Conservation (phyloP, 2,329 filamentous ascomycete genomes). For the Talaromyces islandicus region DNA sequence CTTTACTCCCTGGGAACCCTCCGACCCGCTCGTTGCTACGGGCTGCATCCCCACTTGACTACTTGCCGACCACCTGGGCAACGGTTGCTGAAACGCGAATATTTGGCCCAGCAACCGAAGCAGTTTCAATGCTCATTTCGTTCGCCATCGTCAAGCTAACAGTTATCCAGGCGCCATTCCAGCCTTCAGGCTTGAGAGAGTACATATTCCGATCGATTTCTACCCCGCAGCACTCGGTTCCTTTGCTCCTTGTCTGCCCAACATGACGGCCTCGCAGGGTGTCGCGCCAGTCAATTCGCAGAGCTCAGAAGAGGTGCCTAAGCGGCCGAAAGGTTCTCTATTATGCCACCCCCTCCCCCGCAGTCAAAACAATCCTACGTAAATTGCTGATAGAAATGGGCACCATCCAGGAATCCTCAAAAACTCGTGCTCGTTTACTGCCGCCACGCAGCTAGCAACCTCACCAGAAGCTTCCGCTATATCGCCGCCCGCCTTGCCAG, state of each 20-base stretch:
- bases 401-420: constrained; percentile 77
- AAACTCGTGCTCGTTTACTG: constrained; percentile 61
- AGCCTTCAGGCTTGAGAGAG: not conserved
- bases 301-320: constrained; percentile 28
- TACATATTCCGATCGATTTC: not conserved
- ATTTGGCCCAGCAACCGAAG: not conserved
- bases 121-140: not conserved
- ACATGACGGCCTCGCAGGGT: constrained; percentile 10
- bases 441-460: constrained; percentile 43
- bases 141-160: not conserved
- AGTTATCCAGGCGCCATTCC: not conserved
- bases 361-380: not conserved
- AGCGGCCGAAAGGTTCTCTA: constrained; percentile 34
- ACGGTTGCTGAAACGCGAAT: not conserved
- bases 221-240: constrained; percentile 3
- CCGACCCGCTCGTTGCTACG: not conserved
- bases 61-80: not conserved
- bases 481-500: constrained; percentile 25
- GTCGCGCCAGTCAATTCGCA: constrained; percentile 1
- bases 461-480: constrained; percentile 27
- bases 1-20: not conserved
- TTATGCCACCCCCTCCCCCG: not conserved
- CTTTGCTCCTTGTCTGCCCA: not conserved
- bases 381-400: not conserved
- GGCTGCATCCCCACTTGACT: not conserved